Conservation (phyloP, 441 rosid genomes). For the Metrosideros polymorpha region DNA sequence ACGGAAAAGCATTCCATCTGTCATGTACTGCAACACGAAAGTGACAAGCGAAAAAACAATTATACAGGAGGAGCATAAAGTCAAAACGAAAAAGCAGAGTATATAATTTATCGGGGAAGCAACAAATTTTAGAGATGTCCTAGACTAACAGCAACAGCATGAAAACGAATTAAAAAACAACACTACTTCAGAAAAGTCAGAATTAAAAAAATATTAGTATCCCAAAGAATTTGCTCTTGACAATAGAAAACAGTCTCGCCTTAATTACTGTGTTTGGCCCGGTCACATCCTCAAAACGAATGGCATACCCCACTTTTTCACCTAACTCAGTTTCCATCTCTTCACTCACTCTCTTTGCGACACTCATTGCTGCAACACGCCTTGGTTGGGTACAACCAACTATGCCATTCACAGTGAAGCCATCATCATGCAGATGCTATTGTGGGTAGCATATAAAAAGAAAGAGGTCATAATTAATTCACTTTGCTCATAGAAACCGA, state of each 20-base stretch:
- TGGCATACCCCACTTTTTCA: slow-evolving; percentile 84
- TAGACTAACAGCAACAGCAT: too few relatives aligned
- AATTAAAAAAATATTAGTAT: neutral
- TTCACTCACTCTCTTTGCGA: slow-evolving; percentile 96
- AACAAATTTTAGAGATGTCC: too few relatives aligned
- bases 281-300: slow-evolving; percentile 91
- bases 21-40: slow-evolving; percentile 73
- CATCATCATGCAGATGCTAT: slow-evolving; percentile 92
- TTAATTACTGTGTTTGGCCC: slow-evolving; percentile 83
- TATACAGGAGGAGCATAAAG: neutral
- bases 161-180: too few relatives aligned
- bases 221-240: neutral
- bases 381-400: slow-evolving; percentile 98
- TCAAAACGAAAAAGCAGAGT: neutral
- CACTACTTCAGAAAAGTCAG: neutral
- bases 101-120: too few relatives aligned
- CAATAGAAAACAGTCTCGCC: slow-evolving; percentile 23
- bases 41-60: slow-evolving; percentile 1
- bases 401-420: slow-evolving; percentile 57
- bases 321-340: slow-evolving; percentile 93
- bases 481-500: neutral
- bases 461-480: neutral
- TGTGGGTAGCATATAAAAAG: neutral
- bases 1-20: slow-evolving; percentile 90
- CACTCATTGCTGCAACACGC: slow-evolving; percentile 99